A percentile compares a stretch with the other conserved stretches of the same genome.
phyloP scores from a whole-genome alignment of 2,329 filamentous ascomycete species.

The Monilinia fructicola region DNA sequence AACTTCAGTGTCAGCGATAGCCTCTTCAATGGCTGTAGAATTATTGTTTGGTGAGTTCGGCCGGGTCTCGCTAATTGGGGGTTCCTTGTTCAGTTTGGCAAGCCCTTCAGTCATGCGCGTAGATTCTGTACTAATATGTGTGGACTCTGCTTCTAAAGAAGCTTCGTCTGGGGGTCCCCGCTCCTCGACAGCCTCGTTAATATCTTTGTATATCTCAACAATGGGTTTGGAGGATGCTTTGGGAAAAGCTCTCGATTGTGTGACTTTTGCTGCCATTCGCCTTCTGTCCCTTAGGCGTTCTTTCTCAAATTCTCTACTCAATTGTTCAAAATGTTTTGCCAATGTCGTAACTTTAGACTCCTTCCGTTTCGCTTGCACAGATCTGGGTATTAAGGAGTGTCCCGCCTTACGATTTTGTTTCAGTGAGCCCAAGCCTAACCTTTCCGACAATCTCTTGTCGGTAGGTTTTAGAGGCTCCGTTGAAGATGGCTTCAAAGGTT shows the following conservation, averaged over 20 bases:
- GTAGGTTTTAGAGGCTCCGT: constrained; percentile 37
- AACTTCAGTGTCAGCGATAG: constrained; percentile 43
- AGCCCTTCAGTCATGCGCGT: constrained; percentile 39
- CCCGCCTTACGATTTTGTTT: constrained; percentile 58
- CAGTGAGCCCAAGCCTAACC: constrained; percentile 63
- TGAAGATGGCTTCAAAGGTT: constrained; percentile 32
- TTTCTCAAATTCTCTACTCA: constrained; percentile 87
- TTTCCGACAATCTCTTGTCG: constrained; percentile 75
- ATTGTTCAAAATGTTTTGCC: constrained; percentile 92
- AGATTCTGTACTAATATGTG: constrained; percentile 38
- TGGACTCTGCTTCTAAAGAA: constrained; percentile 33
- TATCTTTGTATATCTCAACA: constrained; percentile 92
- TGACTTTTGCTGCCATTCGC: constrained; percentile 74
- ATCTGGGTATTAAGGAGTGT: constrained; percentile 83
- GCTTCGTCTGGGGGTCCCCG: constrained; percentile 63
- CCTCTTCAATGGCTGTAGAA: constrained; percentile 36
- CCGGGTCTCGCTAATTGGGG: constrained; percentile 25
- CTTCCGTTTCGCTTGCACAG: constrained; percentile 68
- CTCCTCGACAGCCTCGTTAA: constrained; percentile 88
- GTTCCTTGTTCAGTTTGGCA: constrained; percentile 34
- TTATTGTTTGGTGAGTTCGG: constrained; percentile 38
- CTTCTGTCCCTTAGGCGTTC: constrained; percentile 84
- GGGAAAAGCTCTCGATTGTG: constrained; percentile 77
- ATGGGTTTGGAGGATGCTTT: constrained; percentile 92
- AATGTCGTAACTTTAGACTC: constrained; percentile 84